Base-by-base conservation (phyloP, 495 filamentous ascomycete genomes). In the Pseudevernia furfuracea region DNA sequence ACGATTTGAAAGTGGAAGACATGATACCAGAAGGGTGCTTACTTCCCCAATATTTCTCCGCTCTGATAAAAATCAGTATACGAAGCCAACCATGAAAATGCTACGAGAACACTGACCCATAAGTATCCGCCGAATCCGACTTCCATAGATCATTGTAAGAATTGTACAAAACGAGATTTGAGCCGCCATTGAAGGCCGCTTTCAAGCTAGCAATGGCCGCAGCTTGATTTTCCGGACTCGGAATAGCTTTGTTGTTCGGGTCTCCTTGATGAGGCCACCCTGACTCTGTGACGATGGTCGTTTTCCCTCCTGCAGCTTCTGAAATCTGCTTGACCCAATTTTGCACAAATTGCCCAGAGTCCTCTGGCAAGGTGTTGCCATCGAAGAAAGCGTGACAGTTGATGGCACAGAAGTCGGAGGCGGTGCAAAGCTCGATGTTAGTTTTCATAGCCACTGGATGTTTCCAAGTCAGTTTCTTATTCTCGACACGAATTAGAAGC, bases 361-460 rank as follows among this genome's bases (percentile, higher is more conserved):
- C 71, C 1, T 74, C 70, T 8, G 91, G 77, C 10, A 65, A 70
- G 37, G 82, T 79, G 14, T 79, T 81, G 4, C 78, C 75, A 66
- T 93, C 87, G 72, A 96, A 96, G 79, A 92, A 96, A 17, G 91
- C 82, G 70, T 96, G 92, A 65, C 83, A 80, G 70, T 96, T 96
- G 44, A 87, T 83, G 1, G 91, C 88, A 68, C 85, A 89, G 74
- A 87, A 90, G 67, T 95, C 91, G 10, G 86, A 88, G 34, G 75
- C 80, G 12, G 85, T 71, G 75, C 92, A 96, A 56, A 96, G 77
- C 63, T 81, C 74, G 0, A 89, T 87, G 66, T 96, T 83, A 46
- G 74, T 70, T 60, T 85, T 74, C 36, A 87, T 78, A 2, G 87
- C 84, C 17, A 84, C 52, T 55, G 3, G 17, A 55, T 1, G 15